phyloP scores from a whole-genome alignment of 768 basidiomycete species.

The Russula lepida region DNA sequence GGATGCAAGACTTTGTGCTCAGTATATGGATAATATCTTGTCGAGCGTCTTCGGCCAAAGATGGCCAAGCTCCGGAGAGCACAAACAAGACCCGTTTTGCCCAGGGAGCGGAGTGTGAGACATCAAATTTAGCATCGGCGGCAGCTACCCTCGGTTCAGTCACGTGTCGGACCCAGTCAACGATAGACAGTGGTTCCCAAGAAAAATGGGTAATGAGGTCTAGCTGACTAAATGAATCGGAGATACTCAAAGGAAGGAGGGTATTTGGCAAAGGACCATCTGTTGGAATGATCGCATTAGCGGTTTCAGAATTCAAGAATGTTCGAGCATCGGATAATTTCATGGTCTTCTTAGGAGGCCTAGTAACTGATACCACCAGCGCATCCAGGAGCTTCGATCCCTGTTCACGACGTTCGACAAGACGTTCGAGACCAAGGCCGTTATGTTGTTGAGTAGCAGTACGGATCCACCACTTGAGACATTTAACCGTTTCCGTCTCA shows the following conservation, averaged over 20 bases:
- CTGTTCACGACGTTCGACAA: constrained; percentile 33
- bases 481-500: constrained; percentile 69
- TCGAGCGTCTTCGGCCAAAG: constrained; percentile 42
- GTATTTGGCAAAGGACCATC: constrained; percentile 71
- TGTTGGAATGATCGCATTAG: constrained; percentile 51
- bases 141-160: constrained; percentile 38
- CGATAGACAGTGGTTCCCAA: constrained; percentile 69
- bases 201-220: constrained; percentile 43
- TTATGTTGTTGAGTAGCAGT: constrained; percentile 36
- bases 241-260: constrained; percentile 59
- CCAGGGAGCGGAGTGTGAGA: constrained; percentile 60
- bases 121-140: constrained; percentile 44
- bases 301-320: constrained; percentile 57
- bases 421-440: too few relatives aligned
- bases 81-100: constrained; percentile 64
- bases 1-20: constrained; percentile 40
- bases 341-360: constrained; percentile 45
- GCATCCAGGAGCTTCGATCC: constrained; percentile 61
- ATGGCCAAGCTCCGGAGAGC: constrained; percentile 65
- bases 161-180: constrained; percentile 69
- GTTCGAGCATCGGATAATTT: constrained; percentile 59
- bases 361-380: constrained; percentile 47
- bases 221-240: constrained; percentile 48
- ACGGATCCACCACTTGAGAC: constrained; percentile 72
- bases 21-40: constrained; percentile 36